These are phyloP conservation scores for Pythium plurisporium DNA, from an alignment of 352 stramenopile species.

Conservation along the genomic window DNA sequence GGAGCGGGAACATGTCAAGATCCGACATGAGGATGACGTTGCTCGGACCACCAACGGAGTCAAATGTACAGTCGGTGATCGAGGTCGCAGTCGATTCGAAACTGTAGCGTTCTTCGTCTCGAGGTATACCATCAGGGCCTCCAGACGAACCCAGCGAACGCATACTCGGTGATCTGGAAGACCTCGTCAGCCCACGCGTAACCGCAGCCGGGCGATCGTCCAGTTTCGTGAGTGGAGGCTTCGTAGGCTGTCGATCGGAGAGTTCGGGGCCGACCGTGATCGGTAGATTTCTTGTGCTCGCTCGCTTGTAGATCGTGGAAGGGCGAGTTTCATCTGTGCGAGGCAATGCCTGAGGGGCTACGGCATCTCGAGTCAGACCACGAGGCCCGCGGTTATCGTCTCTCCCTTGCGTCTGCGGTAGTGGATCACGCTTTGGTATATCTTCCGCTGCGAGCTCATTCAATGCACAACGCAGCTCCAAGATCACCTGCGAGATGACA, in stretches of 20 bases:
- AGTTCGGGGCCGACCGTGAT: neutral
- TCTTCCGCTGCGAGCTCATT: neutral
- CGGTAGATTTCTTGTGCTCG: neutral
- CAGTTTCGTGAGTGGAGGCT: neutral
- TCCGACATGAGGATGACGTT: neutral
- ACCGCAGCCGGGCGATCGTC: neutral
- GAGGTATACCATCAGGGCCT: neutral
- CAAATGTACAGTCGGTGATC: neutral
- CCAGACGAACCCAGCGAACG: neutral
- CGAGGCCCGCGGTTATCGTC: too few species aligned
- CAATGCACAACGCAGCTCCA: neutral
- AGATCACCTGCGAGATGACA: neutral
- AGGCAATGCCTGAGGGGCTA: too few species aligned
- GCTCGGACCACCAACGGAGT: neutral
- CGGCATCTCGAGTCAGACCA: too few species aligned
- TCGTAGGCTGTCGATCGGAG: neutral
- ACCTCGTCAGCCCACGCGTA: neutral
- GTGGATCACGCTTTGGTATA: neutral
- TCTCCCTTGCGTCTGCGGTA: too few species aligned
- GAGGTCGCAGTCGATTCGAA: neutral
- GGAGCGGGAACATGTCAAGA: constrained; percentile 12
- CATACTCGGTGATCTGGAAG: neutral
- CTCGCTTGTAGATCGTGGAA: neutral
- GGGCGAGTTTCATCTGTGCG: neutral
- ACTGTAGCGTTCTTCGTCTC: neutral